Evolutionary conservation across 2,329 filamentous ascomycete genomes (phyloP).

Genomic region (Camillea tinctor): DNA sequence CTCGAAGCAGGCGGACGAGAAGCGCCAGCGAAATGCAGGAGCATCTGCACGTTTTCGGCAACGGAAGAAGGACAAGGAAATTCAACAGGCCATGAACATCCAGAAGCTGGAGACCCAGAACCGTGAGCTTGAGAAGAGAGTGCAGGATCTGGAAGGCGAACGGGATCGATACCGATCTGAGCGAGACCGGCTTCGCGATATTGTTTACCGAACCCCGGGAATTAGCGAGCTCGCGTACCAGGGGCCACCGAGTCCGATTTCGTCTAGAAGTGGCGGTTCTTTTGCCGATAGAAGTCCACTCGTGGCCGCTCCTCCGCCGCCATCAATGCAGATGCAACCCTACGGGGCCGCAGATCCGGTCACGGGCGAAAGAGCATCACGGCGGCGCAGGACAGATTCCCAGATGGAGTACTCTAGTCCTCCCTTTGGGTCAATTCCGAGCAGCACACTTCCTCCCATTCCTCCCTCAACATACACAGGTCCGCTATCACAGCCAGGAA

Average conservation of each 20-base stretch:
- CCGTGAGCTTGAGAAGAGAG: slow-evolving; percentile 58
- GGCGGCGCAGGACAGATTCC: slow-evolving; percentile 48
- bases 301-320: slow-evolving; percentile 22
- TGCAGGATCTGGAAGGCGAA: slow-evolving; percentile 58
- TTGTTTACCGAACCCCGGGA: slow-evolving; percentile 60
- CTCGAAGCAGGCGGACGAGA: slow-evolving; percentile 81
- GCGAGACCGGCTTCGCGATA: slow-evolving; percentile 67
- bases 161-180: slow-evolving; percentile 73
- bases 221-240: slow-evolving; percentile 52
- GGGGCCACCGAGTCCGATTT: slow-evolving; percentile 51
- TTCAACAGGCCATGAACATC: slow-evolving; percentile 67
- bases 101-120: slow-evolving; percentile 67
- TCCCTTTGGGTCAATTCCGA: slow-evolving; percentile 39
- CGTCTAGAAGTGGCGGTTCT: slow-evolving; percentile 36
- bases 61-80: slow-evolving; percentile 79
- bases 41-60: slow-evolving; percentile 81
- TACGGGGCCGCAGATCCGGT: slow-evolving; percentile 42
- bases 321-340: slow-evolving; percentile 22
- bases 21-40: slow-evolving; percentile 79
- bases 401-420: slow-evolving; percentile 42
- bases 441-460: slow-evolving; percentile 42
- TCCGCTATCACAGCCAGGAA: slow-evolving; percentile 33
- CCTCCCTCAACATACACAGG: slow-evolving; percentile 36
- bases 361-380: slow-evolving; percentile 44
- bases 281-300: slow-evolving; percentile 40